These are phyloP conservation scores for Debaryomyces prosopidis DNA, from an alignment of 805 yeast species.

Conservation along the genomic window DNA sequence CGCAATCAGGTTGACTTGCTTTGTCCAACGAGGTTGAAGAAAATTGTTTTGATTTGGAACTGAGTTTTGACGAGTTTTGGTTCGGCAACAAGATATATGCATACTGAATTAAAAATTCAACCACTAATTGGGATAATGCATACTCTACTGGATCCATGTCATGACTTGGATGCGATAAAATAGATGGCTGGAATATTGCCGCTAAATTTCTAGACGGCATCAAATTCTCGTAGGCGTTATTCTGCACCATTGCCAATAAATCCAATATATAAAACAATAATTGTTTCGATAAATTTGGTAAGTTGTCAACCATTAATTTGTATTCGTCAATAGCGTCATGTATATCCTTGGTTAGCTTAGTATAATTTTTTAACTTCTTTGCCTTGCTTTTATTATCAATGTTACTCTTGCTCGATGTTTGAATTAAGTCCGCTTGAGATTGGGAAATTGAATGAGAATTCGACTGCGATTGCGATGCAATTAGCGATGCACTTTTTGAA, in stretches of 20 bases:
- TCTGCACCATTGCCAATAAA: slow-evolving; percentile 79
- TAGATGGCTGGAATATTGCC: slow-evolving; percentile 96
- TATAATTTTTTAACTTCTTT: slow-evolving; percentile 49
- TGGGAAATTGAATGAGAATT: slow-evolving; percentile 1
- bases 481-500: background rate
- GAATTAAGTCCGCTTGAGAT: slow-evolving; percentile 3
- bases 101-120: slow-evolving; percentile 86
- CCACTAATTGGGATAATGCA: slow-evolving; percentile 79
- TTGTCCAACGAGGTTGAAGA: background rate
- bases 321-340: slow-evolving; percentile 70
- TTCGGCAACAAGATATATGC: slow-evolving; percentile 74
- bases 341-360: slow-evolving; percentile 62
- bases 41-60: background rate
- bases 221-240: slow-evolving; percentile 71
- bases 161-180: slow-evolving; percentile 87
- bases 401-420: background rate
- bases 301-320: slow-evolving; percentile 61
- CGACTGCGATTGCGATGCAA: background rate
- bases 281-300: slow-evolving; percentile 81
- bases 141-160: slow-evolving; percentile 93
- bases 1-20: slow-evolving; percentile 1
- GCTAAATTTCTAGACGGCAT: slow-evolving; percentile 95
- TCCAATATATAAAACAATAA: slow-evolving; percentile 84
- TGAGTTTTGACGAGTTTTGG: slow-evolving; percentile 16
- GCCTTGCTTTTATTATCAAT: slow-evolving; percentile 1